Conservation (phyloP, 768 basidiomycete genomes). For the Pleurotus sapidus region DNA sequence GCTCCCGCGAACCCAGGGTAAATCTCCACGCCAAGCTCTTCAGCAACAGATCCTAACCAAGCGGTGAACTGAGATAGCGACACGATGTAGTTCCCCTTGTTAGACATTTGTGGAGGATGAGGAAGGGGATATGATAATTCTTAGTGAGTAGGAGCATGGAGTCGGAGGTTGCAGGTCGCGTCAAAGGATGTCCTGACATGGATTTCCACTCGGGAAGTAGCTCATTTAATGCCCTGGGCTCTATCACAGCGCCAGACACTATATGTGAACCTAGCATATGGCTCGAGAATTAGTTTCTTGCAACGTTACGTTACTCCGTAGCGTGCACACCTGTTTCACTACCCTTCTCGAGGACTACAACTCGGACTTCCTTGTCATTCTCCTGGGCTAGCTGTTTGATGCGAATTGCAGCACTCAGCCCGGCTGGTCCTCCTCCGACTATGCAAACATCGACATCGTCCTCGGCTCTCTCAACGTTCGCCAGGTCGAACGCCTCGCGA, state of each 20-base stretch:
- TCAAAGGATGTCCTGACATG: constrained; percentile 67
- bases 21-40: constrained; percentile 85
- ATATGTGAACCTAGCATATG: constrained; percentile 76
- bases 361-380: constrained; percentile 76
- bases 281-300: not conserved
- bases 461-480: constrained; percentile 71
- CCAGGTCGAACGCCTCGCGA: constrained; percentile 41
- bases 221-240: constrained; percentile 88
- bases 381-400: constrained; percentile 90
- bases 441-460: constrained; percentile 98
- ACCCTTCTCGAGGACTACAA: constrained; percentile 96
- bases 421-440: constrained; percentile 94
- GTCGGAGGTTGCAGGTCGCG: constrained; percentile 73
- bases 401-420: constrained; percentile 92
- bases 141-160: constrained; percentile 85
- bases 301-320: not conserved
- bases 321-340: constrained; percentile 76
- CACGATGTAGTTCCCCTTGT: constrained; percentile 89
- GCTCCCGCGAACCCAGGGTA: constrained; percentile 98
- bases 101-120: constrained; percentile 96
- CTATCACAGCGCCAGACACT: constrained; percentile 93
- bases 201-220: constrained; percentile 84
- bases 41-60: constrained; percentile 87
- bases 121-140: constrained; percentile 76
- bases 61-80: constrained; percentile 87